These are phyloP conservation scores for Andrographis paniculata DNA, from an alignment of 305 asterid species.

Conservation along the genomic window DNA sequence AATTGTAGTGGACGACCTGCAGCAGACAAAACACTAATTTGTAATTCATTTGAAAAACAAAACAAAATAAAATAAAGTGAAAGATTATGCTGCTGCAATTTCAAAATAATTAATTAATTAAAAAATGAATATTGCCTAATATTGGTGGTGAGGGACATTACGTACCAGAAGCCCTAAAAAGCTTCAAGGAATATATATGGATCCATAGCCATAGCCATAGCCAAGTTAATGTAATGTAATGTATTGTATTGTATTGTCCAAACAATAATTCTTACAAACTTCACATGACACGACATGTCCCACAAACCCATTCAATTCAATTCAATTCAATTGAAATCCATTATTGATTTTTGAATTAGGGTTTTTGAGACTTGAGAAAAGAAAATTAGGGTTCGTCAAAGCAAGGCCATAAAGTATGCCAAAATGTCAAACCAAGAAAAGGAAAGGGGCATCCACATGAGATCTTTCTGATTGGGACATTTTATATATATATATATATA, in stretches of 20 bases:
- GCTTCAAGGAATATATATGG: slow-evolving; percentile 34
- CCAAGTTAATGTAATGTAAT: too few relatives aligned
- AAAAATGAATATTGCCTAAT: too few relatives aligned
- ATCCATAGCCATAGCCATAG: too few relatives aligned
- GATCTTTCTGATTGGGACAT: slow-evolving; percentile 63
- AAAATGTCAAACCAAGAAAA: slow-evolving; percentile 38
- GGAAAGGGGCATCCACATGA: slow-evolving; percentile 46
- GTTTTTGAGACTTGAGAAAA: slow-evolving; percentile 9
- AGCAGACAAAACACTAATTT: not conserved
- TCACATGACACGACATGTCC: slow-evolving; percentile 17
- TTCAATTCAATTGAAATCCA: too few relatives aligned
- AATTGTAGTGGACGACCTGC: slow-evolving; percentile 7
- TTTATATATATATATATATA: too few relatives aligned
- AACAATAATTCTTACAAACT: too few relatives aligned
- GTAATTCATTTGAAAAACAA: too few relatives aligned
- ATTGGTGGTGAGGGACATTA: slow-evolving; percentile 40
- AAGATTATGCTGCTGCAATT: slow-evolving; percentile 20
- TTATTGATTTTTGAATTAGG: not conserved
- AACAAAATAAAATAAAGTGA: too few relatives aligned
- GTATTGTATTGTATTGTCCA: too few relatives aligned
- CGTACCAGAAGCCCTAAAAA: slow-evolving; percentile 40
- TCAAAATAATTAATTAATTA: too few relatives aligned
- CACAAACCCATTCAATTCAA: too few relatives aligned
- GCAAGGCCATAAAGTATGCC: slow-evolving; percentile 31
- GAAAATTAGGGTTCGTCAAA: slow-evolving; percentile 32